Evolutionary conservation across 2,329 filamentous ascomycete genomes (phyloP).

Genomic region (Thermoascus crustaceus): DNA sequence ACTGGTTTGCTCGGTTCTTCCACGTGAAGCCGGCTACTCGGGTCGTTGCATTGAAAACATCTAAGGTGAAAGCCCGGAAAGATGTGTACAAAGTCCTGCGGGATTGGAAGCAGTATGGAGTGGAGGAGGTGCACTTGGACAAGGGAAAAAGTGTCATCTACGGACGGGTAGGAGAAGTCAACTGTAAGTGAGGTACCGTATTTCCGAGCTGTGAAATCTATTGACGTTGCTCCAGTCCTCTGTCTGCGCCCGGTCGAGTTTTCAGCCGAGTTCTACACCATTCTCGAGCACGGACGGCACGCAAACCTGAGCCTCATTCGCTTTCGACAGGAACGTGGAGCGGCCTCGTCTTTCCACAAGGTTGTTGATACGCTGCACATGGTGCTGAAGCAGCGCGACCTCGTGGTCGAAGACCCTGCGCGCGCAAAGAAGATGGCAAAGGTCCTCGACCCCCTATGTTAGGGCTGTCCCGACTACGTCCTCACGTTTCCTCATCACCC

Average conservation of each 20-base stretch:
- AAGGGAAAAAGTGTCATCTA: slow-evolving; percentile 72
- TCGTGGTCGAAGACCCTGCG: slow-evolving; percentile 60
- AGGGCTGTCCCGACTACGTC: slow-evolving; percentile 12
- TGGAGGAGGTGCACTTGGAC: slow-evolving; percentile 69
- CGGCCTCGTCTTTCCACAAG: slow-evolving; percentile 77
- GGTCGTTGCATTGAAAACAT: slow-evolving; percentile 66
- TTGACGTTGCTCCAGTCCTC: slow-evolving; percentile 48
- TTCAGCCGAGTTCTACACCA: slow-evolving; percentile 76
- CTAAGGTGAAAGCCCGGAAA: slow-evolving; percentile 64
- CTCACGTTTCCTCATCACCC: background rate
- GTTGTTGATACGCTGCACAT: slow-evolving; percentile 69
- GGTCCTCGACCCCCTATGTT: slow-evolving; percentile 20
- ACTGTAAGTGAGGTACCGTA: slow-evolving; percentile 54
- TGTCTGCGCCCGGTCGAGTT: slow-evolving; percentile 82
- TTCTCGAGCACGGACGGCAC: slow-evolving; percentile 74
- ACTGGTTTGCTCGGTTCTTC: slow-evolving; percentile 84
- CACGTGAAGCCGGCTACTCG: slow-evolving; percentile 75
- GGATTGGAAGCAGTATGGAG: slow-evolving; percentile 76
- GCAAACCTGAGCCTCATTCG: slow-evolving; percentile 71
- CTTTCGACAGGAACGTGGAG: slow-evolving; percentile 85
- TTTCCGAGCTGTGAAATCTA: slow-evolving; percentile 10
- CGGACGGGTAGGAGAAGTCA: slow-evolving; percentile 65
- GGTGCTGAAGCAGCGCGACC: slow-evolving; percentile 55
- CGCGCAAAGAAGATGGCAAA: slow-evolving; percentile 61
- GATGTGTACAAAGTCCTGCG: slow-evolving; percentile 67